Conservation (phyloP, 208 protist genomes). For the Crithidia sp. region DNA sequence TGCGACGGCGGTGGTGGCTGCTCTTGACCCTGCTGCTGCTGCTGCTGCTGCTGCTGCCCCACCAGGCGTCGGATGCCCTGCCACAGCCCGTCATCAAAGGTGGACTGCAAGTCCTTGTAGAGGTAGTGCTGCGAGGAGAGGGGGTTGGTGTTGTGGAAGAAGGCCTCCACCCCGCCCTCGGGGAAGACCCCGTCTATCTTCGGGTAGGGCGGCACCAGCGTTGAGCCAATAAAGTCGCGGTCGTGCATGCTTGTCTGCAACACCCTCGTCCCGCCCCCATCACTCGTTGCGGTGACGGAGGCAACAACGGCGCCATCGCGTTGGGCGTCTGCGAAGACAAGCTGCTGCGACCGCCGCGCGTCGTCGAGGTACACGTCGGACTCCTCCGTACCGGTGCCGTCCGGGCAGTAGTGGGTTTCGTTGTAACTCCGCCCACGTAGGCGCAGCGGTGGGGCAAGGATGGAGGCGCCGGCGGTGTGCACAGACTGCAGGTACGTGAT, state of each 20-base stretch:
- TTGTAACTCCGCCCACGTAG: constrained; percentile 21
- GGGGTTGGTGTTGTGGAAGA: neutral
- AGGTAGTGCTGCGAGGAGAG: neutral
- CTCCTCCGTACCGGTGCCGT: neutral
- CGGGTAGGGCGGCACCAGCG: constrained; percentile 18
- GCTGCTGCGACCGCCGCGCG: neutral
- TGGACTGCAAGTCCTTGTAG: neutral
- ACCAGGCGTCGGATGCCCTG: constrained; percentile 10
- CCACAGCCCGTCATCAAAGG: neutral
- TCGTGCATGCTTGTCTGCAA: constrained; percentile 15
- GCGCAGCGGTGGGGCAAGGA: constrained; percentile 21
- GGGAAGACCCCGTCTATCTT: constrained; percentile 20
- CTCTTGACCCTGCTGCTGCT: neutral
- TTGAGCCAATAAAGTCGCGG: constrained; percentile 14
- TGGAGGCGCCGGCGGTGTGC: constrained; percentile 23
- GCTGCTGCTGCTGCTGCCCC: neutral
- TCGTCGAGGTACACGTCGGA: neutral
- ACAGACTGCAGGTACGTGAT: constrained; percentile 30
- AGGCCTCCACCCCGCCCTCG: neutral
- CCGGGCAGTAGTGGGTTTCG: constrained; percentile 13
- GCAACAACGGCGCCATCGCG: neutral
- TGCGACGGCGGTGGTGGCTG: neutral
- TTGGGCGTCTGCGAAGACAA: neutral
- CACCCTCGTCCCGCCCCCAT: neutral
- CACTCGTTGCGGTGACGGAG: neutral